A percentile compares a stretch with the other conserved stretches of the same genome.
Evolutionary conservation across 192 early-diverging fungal genomes (phyloP).

Genomic region (Ramicandelaber brevisporus): DNA sequence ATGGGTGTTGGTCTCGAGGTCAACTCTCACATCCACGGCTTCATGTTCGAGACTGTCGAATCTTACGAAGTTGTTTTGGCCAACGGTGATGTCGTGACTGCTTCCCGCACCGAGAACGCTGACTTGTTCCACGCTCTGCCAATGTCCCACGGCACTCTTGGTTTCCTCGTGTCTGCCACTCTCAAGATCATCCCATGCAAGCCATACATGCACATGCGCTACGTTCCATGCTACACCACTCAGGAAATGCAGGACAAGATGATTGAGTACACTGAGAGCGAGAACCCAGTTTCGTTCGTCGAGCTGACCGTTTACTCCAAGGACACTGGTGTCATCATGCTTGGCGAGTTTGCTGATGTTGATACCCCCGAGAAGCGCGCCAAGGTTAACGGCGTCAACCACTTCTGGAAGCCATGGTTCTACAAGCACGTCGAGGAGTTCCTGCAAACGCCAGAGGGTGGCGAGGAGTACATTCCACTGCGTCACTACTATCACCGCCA

Average conservation of each 20-base stretch:
- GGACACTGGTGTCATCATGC: constrained; percentile 12
- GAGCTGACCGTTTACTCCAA: constrained; percentile 12
- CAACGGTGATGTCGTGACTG: constrained; percentile 10
- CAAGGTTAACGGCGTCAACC: constrained; percentile 8
- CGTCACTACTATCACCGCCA: constrained; percentile 19
- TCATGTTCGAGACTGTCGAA: constrained; percentile 9
- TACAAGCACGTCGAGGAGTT: constrained; percentile 10
- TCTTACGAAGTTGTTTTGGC: constrained; percentile 11
- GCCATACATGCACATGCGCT: constrained; percentile 11
- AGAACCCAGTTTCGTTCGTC: constrained; percentile 6
- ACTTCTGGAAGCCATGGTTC: constrained; percentile 17
- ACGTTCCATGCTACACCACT: constrained; percentile 7
- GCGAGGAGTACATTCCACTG: constrained; percentile 16
- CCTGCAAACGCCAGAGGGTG: constrained; percentile 6
- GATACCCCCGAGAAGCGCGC: constrained; percentile 2
- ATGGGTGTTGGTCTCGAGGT: constrained; percentile 13
- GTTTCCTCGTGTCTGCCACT: constrained; percentile 11
- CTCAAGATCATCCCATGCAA: constrained; percentile 14
- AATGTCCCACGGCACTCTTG: constrained; percentile 14
- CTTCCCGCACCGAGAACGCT: constrained; percentile 8
- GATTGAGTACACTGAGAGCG: constrained; percentile 6
- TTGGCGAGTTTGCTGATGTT: constrained; percentile 11
- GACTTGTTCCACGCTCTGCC: constrained; percentile 14
- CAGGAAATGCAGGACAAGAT: constrained; percentile 11
- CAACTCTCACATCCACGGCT: constrained; percentile 16